These are phyloP conservation scores for Chondrostereum purpureum DNA, from an alignment of 1,284 basidiomycete genomes.

Conservation along the genomic window DNA sequence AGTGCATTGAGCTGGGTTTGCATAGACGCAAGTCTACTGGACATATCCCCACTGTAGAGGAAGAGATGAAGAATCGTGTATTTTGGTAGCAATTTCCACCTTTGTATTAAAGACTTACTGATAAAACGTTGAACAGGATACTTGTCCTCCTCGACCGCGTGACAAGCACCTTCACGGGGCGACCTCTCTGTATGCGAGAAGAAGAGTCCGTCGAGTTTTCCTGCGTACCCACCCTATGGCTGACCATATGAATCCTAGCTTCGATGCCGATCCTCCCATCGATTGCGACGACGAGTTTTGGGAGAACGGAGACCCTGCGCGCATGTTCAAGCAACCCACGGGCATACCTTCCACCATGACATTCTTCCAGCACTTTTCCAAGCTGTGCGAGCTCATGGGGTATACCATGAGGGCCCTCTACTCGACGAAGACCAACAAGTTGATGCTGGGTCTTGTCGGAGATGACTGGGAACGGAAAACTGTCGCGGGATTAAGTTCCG, in stretches of 20 bases:
- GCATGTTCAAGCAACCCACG: conserved; percentile 41
- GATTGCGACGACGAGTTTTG: conserved; percentile 69
- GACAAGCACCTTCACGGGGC: no score
- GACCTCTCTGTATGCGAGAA: no score
- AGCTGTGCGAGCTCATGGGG: conserved; percentile 52
- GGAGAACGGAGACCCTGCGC: conserved; percentile 34
- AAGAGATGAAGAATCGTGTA: conserved; percentile 46
- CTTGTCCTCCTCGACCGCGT: no score
- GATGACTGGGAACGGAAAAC: conserved; percentile 28
- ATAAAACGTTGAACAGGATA: no score
- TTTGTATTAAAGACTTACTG: no score
- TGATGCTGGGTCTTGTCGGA: conserved; percentile 46
- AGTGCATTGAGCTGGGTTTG: not conserved
- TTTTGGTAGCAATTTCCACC: conserved; percentile 40
- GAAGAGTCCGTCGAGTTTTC: conserved; percentile 39
- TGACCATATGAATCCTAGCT: conserved; percentile 27
- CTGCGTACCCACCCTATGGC: not conserved
- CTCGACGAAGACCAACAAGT: conserved; percentile 43
- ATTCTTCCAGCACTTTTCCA: conserved; percentile 47
- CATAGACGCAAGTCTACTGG: conserved; percentile 24
- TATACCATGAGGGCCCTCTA: conserved; percentile 49
- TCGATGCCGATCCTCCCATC: conserved; percentile 61
- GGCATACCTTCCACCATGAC: conserved; percentile 39
- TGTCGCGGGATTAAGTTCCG: conserved; percentile 10
- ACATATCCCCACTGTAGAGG: conserved; percentile 21